Evolutionary conservation across 1,284 basidiomycete species (phyloP).

Genomic region (Lentinus polychrous): DNA sequence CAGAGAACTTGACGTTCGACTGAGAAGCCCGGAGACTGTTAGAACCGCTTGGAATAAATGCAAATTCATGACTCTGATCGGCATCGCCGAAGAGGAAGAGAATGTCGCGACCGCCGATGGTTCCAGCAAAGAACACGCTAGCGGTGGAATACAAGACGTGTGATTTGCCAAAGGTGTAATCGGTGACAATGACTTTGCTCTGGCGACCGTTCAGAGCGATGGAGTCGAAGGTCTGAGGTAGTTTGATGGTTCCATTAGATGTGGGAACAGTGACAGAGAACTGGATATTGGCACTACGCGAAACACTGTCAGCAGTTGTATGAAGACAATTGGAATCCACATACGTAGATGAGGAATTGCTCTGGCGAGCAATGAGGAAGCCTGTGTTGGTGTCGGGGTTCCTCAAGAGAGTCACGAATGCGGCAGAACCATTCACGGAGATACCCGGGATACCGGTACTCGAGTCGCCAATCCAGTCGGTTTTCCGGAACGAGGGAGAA

Average conservation of each 20-base stretch:
- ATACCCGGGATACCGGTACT: constrained; percentile 38
- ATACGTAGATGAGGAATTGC: constrained; percentile 58
- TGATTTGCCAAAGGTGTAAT: constrained; percentile 58
- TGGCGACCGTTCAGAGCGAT: constrained; percentile 62
- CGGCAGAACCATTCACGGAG: constrained; percentile 39
- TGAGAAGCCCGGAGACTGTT: constrained; percentile 25
- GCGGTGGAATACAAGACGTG: constrained; percentile 60
- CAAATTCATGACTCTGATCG: constrained; percentile 52
- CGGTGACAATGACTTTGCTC: constrained; percentile 62
- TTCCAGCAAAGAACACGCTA: constrained; percentile 58
- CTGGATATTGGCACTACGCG: constrained; percentile 36
- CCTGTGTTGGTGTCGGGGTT: constrained; percentile 60
- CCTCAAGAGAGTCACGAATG: constrained; percentile 55
- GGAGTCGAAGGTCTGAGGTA: constrained; percentile 44
- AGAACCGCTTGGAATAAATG: constrained; percentile 40
- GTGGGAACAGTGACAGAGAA: constrained; percentile 56
- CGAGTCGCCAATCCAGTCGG: constrained; percentile 63
- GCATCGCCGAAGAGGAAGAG: constrained; percentile 62
- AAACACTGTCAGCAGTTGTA: not conserved
- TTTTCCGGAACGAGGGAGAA: constrained; percentile 70
- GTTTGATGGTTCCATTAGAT: constrained; percentile 38
- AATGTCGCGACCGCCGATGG: constrained; percentile 59
- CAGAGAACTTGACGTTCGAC: constrained; percentile 27
- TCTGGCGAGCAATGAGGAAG: constrained; percentile 70
- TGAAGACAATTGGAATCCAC: constrained; percentile 16